These are phyloP conservation scores for Inonotus hispidus DNA, from an alignment of 1,284 basidiomycete genomes.

Conservation along the genomic window DNA sequence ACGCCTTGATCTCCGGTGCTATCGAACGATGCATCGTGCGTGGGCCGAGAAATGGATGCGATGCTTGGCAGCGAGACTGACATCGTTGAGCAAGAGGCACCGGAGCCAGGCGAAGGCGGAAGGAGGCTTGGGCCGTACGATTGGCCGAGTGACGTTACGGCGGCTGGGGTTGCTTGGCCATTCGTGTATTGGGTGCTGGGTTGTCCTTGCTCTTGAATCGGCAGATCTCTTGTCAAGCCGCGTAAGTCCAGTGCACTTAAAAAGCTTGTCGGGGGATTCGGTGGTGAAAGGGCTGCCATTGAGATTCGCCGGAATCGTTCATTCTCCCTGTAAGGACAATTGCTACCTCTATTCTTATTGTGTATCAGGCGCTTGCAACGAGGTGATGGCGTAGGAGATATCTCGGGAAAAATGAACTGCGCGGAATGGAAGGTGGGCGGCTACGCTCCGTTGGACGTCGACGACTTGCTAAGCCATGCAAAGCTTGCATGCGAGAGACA, in stretches of 20 bases:
- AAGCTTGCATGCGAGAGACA: slow-evolving; percentile 19
- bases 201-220: not conserved
- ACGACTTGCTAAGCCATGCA: slow-evolving; percentile 18
- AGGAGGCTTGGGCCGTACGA: not conserved
- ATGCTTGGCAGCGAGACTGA: slow-evolving; percentile 1
- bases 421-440: slow-evolving; percentile 5
- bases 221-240: not conserved
- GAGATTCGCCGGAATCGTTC: slow-evolving; percentile 3
- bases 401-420: slow-evolving; percentile 15
- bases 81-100: slow-evolving; percentile 6
- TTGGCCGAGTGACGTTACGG: too few species aligned
- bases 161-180: not conserved
- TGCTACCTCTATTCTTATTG: slow-evolving; percentile 1
- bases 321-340: not conserved
- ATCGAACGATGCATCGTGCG: not conserved
- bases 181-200: not conserved
- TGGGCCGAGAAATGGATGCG: not conserved
- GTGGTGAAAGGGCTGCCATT: not conserved
- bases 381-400: slow-evolving; percentile 10
- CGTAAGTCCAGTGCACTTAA: slow-evolving; percentile 5
- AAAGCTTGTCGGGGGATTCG: not conserved
- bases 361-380: slow-evolving; percentile 8
- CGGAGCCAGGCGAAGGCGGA: slow-evolving; percentile 11
- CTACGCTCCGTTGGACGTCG: slow-evolving; percentile 10
- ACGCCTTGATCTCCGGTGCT: not conserved